Base-by-base conservation (phyloP, 2,329 filamentous ascomycete genomes). In the Cryphonectria nitschkei region DNA sequence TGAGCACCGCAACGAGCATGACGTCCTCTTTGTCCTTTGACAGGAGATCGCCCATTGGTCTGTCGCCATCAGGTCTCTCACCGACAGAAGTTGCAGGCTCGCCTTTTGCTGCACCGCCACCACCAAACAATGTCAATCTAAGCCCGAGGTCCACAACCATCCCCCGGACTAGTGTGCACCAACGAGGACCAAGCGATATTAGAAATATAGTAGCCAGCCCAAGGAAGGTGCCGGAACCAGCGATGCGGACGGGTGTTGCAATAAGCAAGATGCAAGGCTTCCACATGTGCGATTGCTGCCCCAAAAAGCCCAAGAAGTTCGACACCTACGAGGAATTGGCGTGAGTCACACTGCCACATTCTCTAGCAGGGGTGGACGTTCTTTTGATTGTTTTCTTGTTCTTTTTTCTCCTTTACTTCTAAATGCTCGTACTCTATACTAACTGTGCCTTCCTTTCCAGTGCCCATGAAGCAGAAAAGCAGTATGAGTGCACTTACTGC, bases 301-400 rank as follows among this genome's bases (percentile, higher is more conserved):
- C 94, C 0, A 98, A 98, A 82, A 98, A 98, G 82, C 95, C 95
- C 1, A 97, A 97, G 81, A 97, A 97, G 78, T 98, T 98, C 77
- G 93, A 97, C 75, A 93, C 89, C 5, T 86, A 89, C 73, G 92
- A 95, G 74, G 93, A 97, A 75, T 84, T 98, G 69, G 90, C 90
- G 95, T 97, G 89, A 82, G 90, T 29, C 39, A 41, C 26, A 39
- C 70, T 29, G 34, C n/a, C 60, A 39, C 9, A 6, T 34, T 58
- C 34, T 61, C 1, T n/a, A 7, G 11, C 46, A 60, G 19, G 8
- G 14, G 32, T 39, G 56, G 29, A 34, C 56, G 19, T 60, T 34
- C 34, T 39, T 34, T 62, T 39, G 3, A 13, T 39, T 39, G 37
- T 39, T 26, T 39, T 39, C 7, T 39, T 11, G 16, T 4, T n/a